Evolutionary conservation across 495 filamentous ascomycete genomes (phyloP), one percentile per base, ranked within the genome.

Genomic region (Xeromyces bisporus): DNA sequence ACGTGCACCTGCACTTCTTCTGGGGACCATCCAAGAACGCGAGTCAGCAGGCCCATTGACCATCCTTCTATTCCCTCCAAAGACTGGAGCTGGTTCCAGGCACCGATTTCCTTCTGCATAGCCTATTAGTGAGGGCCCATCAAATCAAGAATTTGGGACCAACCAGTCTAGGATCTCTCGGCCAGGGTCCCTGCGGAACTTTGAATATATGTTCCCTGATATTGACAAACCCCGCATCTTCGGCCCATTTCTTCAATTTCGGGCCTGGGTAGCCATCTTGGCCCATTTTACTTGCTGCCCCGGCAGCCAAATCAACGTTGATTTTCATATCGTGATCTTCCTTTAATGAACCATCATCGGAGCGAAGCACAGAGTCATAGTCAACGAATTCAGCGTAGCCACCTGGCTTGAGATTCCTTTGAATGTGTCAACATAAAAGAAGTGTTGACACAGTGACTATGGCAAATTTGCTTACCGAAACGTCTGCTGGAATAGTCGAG

Each of bases 351-450:
- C 36, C 42, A 32, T 53, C 49, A 30, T 47, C 46, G 21, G 55
- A 42, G 8, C 39, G 48, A 1, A 46, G 43, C 0, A 38, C 40
- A 13, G 52, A 40, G 13, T 47, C 45, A 15, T 42, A 49, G 23
- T 65, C 61, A 27, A 48, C 40, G 7, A 58, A 42, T 38, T 65
- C 60, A 20, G 55, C 34, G 35, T 46, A 62, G 3, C 58, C 60
- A 6, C 53, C 56, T 0, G 58, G 56, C 11, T 49, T 47, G 1
- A 62, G 40, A 26, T 58, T 50, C 10, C 20, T 37, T 43, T 44
- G 39, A 35, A 32, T 36, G 39, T 31, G 23, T 33, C 6, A 25
- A 7, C 4, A n/a, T n/a, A 7, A 20, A 6, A 10, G 21, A 2
- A n/a, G n/a, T n/a, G n/a, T n/a, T 20, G 11, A n/a, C 4, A 5